Conservation (phyloP, 2,329 filamentous ascomycete species). For the Apiospora phragmitis region DNA sequence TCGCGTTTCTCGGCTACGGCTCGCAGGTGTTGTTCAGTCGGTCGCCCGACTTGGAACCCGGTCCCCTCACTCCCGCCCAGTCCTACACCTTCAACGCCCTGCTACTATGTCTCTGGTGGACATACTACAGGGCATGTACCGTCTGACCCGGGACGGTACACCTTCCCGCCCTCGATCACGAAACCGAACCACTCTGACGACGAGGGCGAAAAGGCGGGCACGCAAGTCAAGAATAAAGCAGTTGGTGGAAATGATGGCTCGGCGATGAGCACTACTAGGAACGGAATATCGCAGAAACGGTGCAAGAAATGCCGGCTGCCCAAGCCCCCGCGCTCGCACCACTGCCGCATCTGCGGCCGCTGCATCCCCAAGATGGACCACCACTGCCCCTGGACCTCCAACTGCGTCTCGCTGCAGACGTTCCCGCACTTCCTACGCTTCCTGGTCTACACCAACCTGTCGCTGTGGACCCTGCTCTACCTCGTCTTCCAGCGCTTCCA, state of each 20-base stretch:
- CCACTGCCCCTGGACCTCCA: slow-evolving; percentile 82
- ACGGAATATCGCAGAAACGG: background rate
- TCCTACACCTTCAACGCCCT: slow-evolving; percentile 65
- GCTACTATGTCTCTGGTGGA: slow-evolving; percentile 64
- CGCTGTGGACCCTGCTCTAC: slow-evolving; percentile 62
- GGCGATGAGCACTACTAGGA: slow-evolving; percentile 5
- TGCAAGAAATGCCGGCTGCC: slow-evolving; percentile 70
- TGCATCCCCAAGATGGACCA: slow-evolving; percentile 84
- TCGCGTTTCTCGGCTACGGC: slow-evolving; percentile 69
- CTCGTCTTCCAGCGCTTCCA: slow-evolving; percentile 61
- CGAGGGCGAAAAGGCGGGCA: slow-evolving; percentile 24
- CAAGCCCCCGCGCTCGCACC: slow-evolving; percentile 78
- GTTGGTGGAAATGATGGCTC: slow-evolving; percentile 11
- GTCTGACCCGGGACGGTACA: slow-evolving; percentile 59
- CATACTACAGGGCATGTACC: slow-evolving; percentile 64
- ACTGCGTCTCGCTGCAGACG: slow-evolving; percentile 80
- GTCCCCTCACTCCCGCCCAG: slow-evolving; percentile 59
- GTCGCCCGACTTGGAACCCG: slow-evolving; percentile 58
- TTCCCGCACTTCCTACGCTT: slow-evolving; percentile 84
- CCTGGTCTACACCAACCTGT: slow-evolving; percentile 65
- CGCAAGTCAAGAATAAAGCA: slow-evolving; percentile 15
- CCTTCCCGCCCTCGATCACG: slow-evolving; percentile 35
- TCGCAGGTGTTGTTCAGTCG: slow-evolving; percentile 71
- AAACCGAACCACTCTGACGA: slow-evolving; percentile 12
- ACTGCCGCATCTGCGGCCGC: slow-evolving; percentile 74